phyloP scores from a whole-genome alignment of 371 early-diverging fungal genomes.

The Sporodiniella umbellata region DNA sequence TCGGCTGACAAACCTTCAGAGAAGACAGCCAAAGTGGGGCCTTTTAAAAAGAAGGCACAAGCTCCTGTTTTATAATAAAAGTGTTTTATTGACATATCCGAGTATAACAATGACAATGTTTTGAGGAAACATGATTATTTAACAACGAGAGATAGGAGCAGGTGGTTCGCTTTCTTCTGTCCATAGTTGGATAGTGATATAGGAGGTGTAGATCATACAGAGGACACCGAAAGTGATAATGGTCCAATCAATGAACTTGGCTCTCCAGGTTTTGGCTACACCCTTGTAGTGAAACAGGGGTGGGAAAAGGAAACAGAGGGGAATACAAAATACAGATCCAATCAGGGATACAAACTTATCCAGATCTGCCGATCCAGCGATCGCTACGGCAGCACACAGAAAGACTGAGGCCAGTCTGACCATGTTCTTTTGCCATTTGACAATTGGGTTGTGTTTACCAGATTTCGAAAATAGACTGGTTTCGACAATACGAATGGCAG shows the following conservation, averaged over 20 bases:
- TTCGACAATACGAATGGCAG: conserved; percentile 84
- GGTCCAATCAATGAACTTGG: conserved; percentile 48
- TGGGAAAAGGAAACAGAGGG: conserved; percentile 79
- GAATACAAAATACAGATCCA: conserved; percentile 62
- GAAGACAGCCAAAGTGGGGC: conserved; percentile 12
- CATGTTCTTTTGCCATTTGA: conserved; percentile 88
- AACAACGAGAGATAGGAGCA: conserved; percentile 38
- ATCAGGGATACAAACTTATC: conserved; percentile 86
- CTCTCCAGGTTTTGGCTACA: conserved; percentile 39
- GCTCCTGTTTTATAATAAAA: conserved; percentile 1
- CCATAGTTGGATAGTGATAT: conserved; percentile 73
- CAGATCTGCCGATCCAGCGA: conserved; percentile 68
- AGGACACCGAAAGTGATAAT: conserved; percentile 69
- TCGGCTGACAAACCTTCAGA: conserved; percentile 22
- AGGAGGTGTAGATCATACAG: conserved; percentile 77
- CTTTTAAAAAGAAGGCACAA: conserved; percentile 17
- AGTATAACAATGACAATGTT: no score
- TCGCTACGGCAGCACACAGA: conserved; percentile 65
- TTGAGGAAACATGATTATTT: no score
- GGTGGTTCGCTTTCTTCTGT: conserved; percentile 30
- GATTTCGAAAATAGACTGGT: conserved; percentile 58
- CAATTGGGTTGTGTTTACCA: conserved; percentile 59
- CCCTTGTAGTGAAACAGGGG: conserved; percentile 77
- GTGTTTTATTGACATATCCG: not conserved
- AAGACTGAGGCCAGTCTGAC: conserved; percentile 61